Percentiles rank a stretch among this genome's conserved stretches.
phyloP scores from a whole-genome alignment of 176 grass and related monocot genomes.

The Carex parvula region DNA sequence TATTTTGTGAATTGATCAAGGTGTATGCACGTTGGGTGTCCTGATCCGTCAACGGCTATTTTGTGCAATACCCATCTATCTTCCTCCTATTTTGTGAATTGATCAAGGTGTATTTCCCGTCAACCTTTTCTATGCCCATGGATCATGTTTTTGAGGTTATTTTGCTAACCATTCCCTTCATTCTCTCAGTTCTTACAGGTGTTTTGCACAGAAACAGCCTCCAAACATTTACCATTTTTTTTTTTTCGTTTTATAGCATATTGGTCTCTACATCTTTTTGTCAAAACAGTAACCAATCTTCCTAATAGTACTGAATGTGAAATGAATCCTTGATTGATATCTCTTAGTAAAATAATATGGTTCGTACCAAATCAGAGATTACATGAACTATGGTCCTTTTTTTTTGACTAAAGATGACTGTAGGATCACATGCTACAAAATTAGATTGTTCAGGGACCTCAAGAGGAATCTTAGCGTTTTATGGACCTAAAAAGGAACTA shows the following conservation, averaged over 20 bases:
- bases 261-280: not conserved
- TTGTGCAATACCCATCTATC: too few species aligned
- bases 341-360: not conserved
- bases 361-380: not conserved
- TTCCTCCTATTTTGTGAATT: too few species aligned
- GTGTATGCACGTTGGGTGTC: too few species aligned
- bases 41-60: too few species aligned
- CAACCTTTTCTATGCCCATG: slow-evolving; percentile 99
- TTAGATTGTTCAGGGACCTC: not conserved
- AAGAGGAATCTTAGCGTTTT: not conserved
- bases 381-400: not conserved
- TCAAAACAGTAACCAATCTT: not conserved
- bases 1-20: too few species aligned
- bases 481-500: not conserved
- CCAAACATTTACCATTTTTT: not conserved
- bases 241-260: not conserved
- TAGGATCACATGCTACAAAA: not conserved
- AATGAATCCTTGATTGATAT: not conserved
- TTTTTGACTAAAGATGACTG: not conserved
- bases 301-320: not conserved
- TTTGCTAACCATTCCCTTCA: not conserved
- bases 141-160: slow-evolving; percentile 96
- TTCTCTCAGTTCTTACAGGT: not conserved
- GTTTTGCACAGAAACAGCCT: not conserved
- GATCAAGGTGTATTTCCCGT: too few species aligned